Base-by-base conservation (phyloP, 2,329 filamentous ascomycete species). In the Diplodia mutila region DNA sequence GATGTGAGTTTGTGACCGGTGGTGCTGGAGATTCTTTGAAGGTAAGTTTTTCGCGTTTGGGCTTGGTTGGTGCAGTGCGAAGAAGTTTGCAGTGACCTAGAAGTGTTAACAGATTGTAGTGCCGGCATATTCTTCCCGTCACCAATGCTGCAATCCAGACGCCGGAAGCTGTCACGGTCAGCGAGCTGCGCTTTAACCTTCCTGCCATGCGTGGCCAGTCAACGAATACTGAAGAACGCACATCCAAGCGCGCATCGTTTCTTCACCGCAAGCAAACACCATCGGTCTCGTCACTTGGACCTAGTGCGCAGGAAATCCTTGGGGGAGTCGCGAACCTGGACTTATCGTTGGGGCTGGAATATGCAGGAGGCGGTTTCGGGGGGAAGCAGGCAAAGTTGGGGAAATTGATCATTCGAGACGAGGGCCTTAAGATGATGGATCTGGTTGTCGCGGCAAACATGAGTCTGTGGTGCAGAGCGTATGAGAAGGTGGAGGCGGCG, bases 351-450 rank as follows among this genome's bases (percentile, higher is more conserved):
- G 94, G 93, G 0, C 87, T 87, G 70, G 94, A 98, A 78, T 87
- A 86, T 67, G 94, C 94, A 0, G 94, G 94, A 1, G 94, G 94
- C 25, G 94, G 94, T 0, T 90, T 91, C 75, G 86, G 90, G 53
- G 94, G 94, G 0, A 93, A 92, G 77, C 88, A 92, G 74, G 94
- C 93, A 3, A 99, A 99, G 81, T 82, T 99, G 73, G 95, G 94
- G 0, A 99, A 98, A 80, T 82, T 99, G 63, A 93, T 98, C 63
- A 86, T 99, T 46, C 88, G 93, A 72, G 89, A 94, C 67, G 94
- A 97, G 74, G 95, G 95, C 0, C 81, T 97, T 71, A 97, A 97
- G 82, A 98, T 99, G 94, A 80, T 98, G 73, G 95, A 99, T 82
- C 79, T 99, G 68, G 84, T 97, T 0, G 92, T 99, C 23, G 92